A percentile compares a stretch with the other conserved stretches of the same genome.
These are phyloP conservation scores for Phytophthora nicotianae DNA, from an alignment of 352 stramenopile genomes.

Conservation along the genomic window DNA sequence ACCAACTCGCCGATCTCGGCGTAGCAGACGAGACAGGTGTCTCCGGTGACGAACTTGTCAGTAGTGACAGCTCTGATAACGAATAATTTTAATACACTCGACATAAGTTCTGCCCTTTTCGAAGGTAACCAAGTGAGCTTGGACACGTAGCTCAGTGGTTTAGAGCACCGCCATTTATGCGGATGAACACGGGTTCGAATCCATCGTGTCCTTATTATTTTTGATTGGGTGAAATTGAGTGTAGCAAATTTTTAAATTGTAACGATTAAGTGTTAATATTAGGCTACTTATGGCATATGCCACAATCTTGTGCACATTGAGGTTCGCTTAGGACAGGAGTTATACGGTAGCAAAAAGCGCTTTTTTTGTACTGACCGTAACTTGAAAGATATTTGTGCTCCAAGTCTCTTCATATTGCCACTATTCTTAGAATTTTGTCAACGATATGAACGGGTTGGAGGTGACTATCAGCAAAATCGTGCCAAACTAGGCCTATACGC, in stretches of 20 bases:
- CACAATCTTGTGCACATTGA: neutral
- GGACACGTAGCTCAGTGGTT: neutral
- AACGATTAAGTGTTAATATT: neutral
- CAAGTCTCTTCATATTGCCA: too few relatives aligned
- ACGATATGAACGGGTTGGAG: too few relatives aligned
- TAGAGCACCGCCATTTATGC: neutral
- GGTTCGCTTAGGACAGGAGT: neutral
- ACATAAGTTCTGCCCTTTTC: neutral
- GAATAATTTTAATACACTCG: too few relatives aligned
- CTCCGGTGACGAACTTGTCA: neutral
- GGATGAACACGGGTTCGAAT: neutral
- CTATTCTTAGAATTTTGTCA: too few relatives aligned
- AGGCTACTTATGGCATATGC: too few relatives aligned
- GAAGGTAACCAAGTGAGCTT: neutral
- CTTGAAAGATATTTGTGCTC: too few relatives aligned
- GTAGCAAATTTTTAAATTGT: neutral
- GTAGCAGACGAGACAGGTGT: neutral
- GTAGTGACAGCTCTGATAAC: neutral
- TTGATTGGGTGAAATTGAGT: neutral
- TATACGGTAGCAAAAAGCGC: too few relatives aligned
- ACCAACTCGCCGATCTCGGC: neutral
- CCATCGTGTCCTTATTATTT: slow-evolving; percentile 3
- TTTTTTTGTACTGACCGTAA: too few relatives aligned
- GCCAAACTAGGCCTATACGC: too few relatives aligned
- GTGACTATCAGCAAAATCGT: too few relatives aligned